Evolutionary conservation across 1,284 basidiomycete species (phyloP), one percentile per base, ranked within the genome.

Genomic region (Malassezia japonica): DNA sequence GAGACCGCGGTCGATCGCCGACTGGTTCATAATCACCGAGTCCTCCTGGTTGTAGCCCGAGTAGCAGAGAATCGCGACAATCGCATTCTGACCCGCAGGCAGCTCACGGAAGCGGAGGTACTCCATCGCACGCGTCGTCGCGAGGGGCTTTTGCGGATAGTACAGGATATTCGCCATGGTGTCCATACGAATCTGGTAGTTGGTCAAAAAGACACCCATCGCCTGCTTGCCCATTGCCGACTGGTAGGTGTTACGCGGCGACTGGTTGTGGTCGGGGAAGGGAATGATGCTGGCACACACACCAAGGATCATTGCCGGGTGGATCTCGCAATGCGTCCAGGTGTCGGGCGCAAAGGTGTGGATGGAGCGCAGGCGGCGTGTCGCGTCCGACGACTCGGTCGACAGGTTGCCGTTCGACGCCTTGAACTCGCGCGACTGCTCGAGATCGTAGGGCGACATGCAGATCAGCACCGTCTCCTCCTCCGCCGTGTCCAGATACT

Each of bases 1-100:
- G 29, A 99, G 79, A 55, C 94, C 92, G 50, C 94, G 86, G 72
- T 98, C 92, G 67, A 98, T 88, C 18, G 92, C 94, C 60, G 86
- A 89, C 76, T 99, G 92, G 75, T 98, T 98, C 92, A 98, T 95
- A 75, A 99, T 98, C 75, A 99, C 92, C 60, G 94, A 98, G 80
- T 98, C 94, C 83, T 98, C 94, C 76, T 98, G 94, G 75, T 99
- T 98, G 77, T 98, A 99, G 28, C 92, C 92, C 63, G 90, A 95
- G 76, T 98, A 98, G 71, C 91, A 96, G 45, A 98, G 78, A 72
- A 99, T 98, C 4, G 94, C 92, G 40, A 99, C 91, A 59, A 96
- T 90, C 39, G 91, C 90, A 72, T 99, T 98, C 75, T 95, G 90
- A 16, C 92, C 94, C 12, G 92, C 92, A 27, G 92, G 92, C 38